Conservation (phyloP, 352 stramenopile species). For the Phytophthora chlamydospora region DNA sequence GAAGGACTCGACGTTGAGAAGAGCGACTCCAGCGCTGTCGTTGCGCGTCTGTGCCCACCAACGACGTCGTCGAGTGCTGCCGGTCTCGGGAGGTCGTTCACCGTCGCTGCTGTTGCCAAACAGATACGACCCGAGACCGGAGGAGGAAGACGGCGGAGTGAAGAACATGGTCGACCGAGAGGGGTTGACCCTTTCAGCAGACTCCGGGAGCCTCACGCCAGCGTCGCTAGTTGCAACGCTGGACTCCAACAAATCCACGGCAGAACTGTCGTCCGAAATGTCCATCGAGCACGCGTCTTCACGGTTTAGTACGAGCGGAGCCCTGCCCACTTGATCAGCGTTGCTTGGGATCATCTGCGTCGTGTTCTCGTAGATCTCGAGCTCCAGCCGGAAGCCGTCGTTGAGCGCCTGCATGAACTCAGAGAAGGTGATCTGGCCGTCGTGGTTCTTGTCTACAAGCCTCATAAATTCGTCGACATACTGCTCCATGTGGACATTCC, state of each 20-base stretch:
- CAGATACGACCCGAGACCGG: slow-evolving; percentile 21
- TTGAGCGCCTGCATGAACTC: slow-evolving; percentile 85
- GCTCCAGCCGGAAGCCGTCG: slow-evolving; percentile 70
- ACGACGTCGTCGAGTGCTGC: slow-evolving; percentile 2
- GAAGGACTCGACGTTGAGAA: slow-evolving; percentile 67
- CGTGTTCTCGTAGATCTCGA: slow-evolving; percentile 69
- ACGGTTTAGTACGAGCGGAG: slow-evolving; percentile 1
- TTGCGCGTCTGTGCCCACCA: slow-evolving; percentile 25
- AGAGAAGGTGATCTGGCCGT: slow-evolving; percentile 66
- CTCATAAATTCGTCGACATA: slow-evolving; percentile 84
- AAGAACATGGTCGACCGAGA: slow-evolving; percentile 24
- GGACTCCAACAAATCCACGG: slow-evolving; percentile 26
- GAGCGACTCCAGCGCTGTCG: slow-evolving; percentile 31
- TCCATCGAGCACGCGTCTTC: slow-evolving; percentile 26
- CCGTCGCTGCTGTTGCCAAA: slow-evolving; percentile 12
- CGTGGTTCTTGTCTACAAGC: slow-evolving; percentile 69
- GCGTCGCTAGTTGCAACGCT: slow-evolving; percentile 19
- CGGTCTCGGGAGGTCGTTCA: not conserved
- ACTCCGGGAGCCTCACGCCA: slow-evolving; percentile 12
- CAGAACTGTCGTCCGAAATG: slow-evolving; percentile 30
- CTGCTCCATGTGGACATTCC: slow-evolving; percentile 61
- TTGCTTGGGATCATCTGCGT: slow-evolving; percentile 26
- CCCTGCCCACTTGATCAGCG: not conserved
- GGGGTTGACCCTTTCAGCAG: not conserved
- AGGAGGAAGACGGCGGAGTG: slow-evolving; percentile 29